These are phyloP conservation scores for Amanita brunnescens DNA, from an alignment of 768 basidiomycete genomes.

Conservation along the genomic window DNA sequence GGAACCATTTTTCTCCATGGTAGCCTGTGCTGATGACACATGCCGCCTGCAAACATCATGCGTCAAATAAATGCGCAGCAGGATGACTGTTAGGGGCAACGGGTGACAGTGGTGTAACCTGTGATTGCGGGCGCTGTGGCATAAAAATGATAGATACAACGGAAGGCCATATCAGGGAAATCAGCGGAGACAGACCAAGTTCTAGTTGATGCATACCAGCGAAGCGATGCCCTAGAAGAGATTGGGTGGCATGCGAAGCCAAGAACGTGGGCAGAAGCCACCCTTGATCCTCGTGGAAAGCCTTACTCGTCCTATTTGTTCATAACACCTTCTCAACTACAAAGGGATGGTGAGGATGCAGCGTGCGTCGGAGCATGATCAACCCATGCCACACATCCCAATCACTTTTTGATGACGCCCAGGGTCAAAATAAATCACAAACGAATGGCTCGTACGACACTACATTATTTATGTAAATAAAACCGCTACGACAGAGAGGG, in stretches of 20 bases:
- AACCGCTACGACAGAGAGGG: background rate
- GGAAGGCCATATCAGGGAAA: constrained; percentile 6
- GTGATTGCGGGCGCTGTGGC: background rate
- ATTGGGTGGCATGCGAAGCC: constrained; percentile 1
- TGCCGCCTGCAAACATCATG: background rate
- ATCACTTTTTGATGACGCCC: background rate
- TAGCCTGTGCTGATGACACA: background rate
- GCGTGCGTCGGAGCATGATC: background rate
- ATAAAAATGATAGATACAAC: background rate
- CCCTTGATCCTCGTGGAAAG: constrained; percentile 3
- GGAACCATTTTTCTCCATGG: background rate
- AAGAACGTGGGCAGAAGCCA: background rate
- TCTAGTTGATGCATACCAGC: background rate
- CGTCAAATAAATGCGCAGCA: background rate
- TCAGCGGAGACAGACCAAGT: background rate
- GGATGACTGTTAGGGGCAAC: background rate
- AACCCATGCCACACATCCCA: background rate
- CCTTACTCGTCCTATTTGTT: background rate
- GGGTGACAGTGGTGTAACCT: background rate
- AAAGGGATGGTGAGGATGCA: background rate
- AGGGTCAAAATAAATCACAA: background rate
- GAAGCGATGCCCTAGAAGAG: constrained; percentile 5
- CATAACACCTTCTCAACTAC: background rate
- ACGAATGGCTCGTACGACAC: background rate
- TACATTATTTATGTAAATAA: background rate